A percentile compares a stretch with the other conserved stretches of the same genome.
Evolutionary conservation across 495 filamentous ascomycete species (phyloP).

Genomic region (Hypoxylon cercidicola): DNA sequence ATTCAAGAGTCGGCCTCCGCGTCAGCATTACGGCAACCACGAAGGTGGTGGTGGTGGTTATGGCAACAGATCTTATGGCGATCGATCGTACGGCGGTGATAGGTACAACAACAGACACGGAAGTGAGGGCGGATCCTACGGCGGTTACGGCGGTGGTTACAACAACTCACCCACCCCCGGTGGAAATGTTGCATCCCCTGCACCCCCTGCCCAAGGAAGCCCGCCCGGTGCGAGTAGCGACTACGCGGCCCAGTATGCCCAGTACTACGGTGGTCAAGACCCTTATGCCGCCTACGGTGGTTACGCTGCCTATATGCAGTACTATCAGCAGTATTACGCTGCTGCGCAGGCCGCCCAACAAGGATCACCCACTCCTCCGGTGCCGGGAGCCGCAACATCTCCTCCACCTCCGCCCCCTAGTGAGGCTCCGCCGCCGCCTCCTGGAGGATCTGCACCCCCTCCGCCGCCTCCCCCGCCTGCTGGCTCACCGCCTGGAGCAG

Average conservation of each 20-base stretch:
- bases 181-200: constrained; percentile 42
- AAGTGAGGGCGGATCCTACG: constrained; percentile 47
- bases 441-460: constrained; percentile 59
- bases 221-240: constrained; percentile 55
- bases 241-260: constrained; percentile 85
- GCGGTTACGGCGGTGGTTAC: constrained; percentile 53
- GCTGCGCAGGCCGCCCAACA: constrained; percentile 64
- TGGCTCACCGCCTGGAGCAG: constrained; percentile 61
- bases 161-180: constrained; percentile 49
- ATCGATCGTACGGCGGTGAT: constrained; percentile 48
- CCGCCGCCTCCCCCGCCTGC: constrained; percentile 74
- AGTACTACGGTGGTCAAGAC: constrained; percentile 79
- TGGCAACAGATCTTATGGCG: constrained; percentile 52
- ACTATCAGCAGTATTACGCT: constrained; percentile 73
- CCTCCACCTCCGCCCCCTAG: constrained; percentile 70
- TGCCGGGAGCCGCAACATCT: constrained; percentile 59
- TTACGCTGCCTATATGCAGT: constrained; percentile 75
- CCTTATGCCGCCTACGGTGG: constrained; percentile 95
- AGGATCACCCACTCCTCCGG: constrained; percentile 46
- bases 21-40: constrained; percentile 66
- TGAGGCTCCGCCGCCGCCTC: constrained; percentile 73
- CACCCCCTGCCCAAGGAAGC: constrained; percentile 49
- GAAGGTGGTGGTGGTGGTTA: constrained; percentile 44
- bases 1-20: constrained; percentile 87
- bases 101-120: constrained; percentile 44